A percentile compares a stretch with the other conserved stretches of the same genome.
Conservation (phyloP, 2,329 filamentous ascomycete genomes). For the Penicillium sumatraense region DNA sequence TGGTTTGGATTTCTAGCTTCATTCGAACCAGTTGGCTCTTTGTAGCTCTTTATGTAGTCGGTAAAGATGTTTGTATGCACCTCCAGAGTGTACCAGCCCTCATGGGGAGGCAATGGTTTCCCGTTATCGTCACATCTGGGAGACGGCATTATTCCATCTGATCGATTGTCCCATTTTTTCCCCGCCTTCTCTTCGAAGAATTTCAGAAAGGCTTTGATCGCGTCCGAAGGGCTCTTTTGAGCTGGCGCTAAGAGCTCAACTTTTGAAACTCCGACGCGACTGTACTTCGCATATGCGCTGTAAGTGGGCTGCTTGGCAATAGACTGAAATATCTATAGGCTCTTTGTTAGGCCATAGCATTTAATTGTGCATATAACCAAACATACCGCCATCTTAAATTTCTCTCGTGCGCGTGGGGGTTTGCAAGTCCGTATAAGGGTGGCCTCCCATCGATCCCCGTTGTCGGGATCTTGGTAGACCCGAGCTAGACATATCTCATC, state of each 20-base stretch:
- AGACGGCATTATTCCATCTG: constrained; percentile 17
- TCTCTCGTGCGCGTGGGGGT: constrained; percentile 59
- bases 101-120: constrained; percentile 26
- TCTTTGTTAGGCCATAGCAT: not conserved
- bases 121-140: constrained; percentile 31
- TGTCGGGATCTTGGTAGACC: constrained; percentile 63
- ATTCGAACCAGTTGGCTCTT: not conserved
- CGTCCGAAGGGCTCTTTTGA: constrained; percentile 39
- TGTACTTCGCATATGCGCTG: constrained; percentile 60
- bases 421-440: constrained; percentile 59
- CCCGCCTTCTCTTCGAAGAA: constrained; percentile 66
- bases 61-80: constrained; percentile 25
- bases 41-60: constrained; percentile 22
- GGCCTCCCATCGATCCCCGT: constrained; percentile 68
- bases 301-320: constrained; percentile 64
- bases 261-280: constrained; percentile 33
- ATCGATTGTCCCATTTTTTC: constrained; percentile 60
- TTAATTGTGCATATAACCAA: not conserved
- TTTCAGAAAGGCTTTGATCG: constrained; percentile 57
- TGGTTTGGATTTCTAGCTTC: not conserved
- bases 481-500: constrained; percentile 56
- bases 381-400: constrained; percentile 64
- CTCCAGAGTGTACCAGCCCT: constrained; percentile 40
- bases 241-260: constrained; percentile 39
- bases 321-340: constrained; percentile 68